Conservation (phyloP, 495 filamentous ascomycete genomes). For the Talaromyces ruber region DNA sequence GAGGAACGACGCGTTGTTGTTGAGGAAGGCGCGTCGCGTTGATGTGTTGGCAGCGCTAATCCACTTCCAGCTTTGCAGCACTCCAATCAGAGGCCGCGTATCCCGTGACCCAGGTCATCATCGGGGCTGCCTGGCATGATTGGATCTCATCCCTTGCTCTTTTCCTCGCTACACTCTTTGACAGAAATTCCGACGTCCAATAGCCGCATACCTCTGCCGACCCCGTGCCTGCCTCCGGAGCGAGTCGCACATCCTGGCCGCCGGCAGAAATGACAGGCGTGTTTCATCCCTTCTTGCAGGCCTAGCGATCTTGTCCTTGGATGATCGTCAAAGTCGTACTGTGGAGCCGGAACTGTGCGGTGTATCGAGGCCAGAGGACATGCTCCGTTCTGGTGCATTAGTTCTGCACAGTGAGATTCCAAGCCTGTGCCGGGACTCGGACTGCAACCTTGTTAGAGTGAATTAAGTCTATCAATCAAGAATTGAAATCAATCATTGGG, state of each 20-base stretch:
- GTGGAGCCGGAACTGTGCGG: not conserved
- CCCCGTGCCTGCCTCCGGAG: not conserved
- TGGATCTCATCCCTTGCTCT: not conserved
- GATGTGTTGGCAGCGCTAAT: slow-evolving; percentile 5
- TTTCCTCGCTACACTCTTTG: no score
- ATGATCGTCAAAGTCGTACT: not conserved
- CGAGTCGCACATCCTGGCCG: not conserved
- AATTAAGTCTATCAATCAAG: not conserved
- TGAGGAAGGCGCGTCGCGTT: not conserved
- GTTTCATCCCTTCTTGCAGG: not conserved
- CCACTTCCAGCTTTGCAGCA: not conserved
- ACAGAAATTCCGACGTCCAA: not conserved
- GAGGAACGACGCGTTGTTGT: slow-evolving; percentile 5
- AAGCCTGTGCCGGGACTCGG: not conserved
- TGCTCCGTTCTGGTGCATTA: not conserved
- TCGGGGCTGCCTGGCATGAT: not conserved
- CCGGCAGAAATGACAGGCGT: not conserved
- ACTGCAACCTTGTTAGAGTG: not conserved
- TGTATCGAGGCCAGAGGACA: not conserved
- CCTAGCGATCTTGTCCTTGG: not conserved
- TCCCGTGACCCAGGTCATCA: slow-evolving; percentile 1
- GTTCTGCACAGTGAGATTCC: not conserved
- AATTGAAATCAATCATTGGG: not conserved
- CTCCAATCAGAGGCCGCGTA: not conserved
- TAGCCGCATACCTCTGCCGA: not conserved